Evolutionary conservation across 139 green algal genomes (phyloP), one percentile per base, ranked within the genome.

Genomic region (Picocystis salinarum): DNA sequence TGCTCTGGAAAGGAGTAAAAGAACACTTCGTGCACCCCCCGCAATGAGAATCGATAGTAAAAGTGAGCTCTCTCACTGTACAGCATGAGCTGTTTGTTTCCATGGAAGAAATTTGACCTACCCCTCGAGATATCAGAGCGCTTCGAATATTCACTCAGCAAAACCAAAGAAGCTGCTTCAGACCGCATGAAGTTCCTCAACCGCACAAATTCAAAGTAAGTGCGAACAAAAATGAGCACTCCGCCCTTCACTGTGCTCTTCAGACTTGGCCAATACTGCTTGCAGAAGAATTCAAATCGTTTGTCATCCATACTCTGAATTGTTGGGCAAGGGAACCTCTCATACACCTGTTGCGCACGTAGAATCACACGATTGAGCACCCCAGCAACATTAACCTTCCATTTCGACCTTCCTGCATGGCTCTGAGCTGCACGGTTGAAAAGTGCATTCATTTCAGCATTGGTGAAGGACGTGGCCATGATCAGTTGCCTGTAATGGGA

Each of bases 181-280:
- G 42, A 15, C 23, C 42, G 48, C n/a, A 70, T 26, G 28, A 61
- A 59, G 55, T 63, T 66, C 23, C 62, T 48, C 7, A 67, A 42
- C 24, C 75, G 59, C 15, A 97, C 78, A 54, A 85, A 97, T 62
- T 97, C 86, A 62, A 93, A 94, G 62, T 97, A 97, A 12, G 66
- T 73, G 5, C 74, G 67, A 20, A 91, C 48, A 57, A 92, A 93
- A 5, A 97, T 41, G 13, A 83, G 45, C 46, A 74, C 54, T 12
- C 73, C 60, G 40, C 58, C 57, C 18, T 26, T 5, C 4, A 31
- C 23, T 1, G 56, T 31, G 27, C 80, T 72, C 40, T 59, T 61
- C 10, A 92, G 44, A 6, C 67, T 54, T n/a, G 76, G 76, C 80
- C 80, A 91, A 5, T 89, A 48, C 5, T 47, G 23, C 13, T 27